A percentile compares a stretch with the other conserved stretches of the same genome.
Evolutionary conservation across 2,329 filamentous ascomycete species (phyloP).

Genomic region (Colletotrichum karsti): DNA sequence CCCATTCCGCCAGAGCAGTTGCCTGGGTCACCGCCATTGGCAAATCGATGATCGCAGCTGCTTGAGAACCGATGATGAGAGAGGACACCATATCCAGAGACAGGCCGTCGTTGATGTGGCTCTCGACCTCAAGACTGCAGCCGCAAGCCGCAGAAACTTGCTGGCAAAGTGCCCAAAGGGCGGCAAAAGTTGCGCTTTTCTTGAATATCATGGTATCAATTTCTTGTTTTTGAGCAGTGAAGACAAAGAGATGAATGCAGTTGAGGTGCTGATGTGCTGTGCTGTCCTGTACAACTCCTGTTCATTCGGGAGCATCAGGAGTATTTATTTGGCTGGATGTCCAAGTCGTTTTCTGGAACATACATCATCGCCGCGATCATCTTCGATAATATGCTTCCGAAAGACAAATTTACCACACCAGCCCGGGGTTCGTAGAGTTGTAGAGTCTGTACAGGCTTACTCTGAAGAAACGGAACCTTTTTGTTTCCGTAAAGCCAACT

Average conservation of each 20-base stretch:
- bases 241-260: background rate
- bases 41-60: constrained; percentile 14
- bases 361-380: too few species aligned
- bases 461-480: background rate
- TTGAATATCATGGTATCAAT: background rate
- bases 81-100: constrained; percentile 23
- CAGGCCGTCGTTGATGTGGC: background rate
- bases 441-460: background rate
- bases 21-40: constrained; percentile 8
- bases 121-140: background rate
- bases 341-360: background rate
- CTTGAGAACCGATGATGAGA: constrained; percentile 15
- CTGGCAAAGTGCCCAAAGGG: background rate
- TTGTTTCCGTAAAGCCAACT: background rate
- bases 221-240: background rate
- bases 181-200: background rate
- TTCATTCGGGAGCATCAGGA: background rate
- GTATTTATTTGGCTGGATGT: background rate
- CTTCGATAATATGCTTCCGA: background rate
- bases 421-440: too few species aligned
- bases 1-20: background rate
- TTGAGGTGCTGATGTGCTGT: background rate
- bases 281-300: too few species aligned
- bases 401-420: background rate
- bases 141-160: background rate